Evolutionary conservation across 306 rosid genomes (phyloP).

Genomic region (Pueraria montana): DNA sequence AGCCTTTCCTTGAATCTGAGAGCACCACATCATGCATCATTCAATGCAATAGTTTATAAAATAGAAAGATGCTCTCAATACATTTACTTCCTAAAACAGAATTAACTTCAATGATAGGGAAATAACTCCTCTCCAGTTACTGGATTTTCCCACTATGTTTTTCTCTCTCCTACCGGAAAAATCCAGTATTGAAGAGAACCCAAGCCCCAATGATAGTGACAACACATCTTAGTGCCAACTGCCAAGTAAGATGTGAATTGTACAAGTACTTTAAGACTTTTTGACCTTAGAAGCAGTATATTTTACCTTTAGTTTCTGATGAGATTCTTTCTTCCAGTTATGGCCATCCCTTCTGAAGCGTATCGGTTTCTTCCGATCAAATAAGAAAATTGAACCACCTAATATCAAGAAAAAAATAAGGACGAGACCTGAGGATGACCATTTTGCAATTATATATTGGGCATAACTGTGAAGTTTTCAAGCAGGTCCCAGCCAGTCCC

Average conservation of each 20-base stretch:
- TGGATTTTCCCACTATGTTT: no score
- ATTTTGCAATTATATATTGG: slow-evolving; percentile 16
- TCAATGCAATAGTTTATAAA: slow-evolving; percentile 23
- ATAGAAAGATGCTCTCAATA: slow-evolving; percentile 15
- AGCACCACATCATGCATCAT: slow-evolving; percentile 30
- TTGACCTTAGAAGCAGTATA: slow-evolving; percentile 4
- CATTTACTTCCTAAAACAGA: slow-evolving; percentile 31
- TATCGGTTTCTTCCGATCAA: slow-evolving; percentile 86
- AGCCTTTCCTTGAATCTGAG: slow-evolving; percentile 80
- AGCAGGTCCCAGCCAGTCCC: slow-evolving; percentile 20
- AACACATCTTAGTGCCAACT: slow-evolving; percentile 14
- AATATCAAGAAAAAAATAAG: slow-evolving; percentile 49
- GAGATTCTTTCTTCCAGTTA: slow-evolving; percentile 97
- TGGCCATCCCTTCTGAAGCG: slow-evolving; percentile 93
- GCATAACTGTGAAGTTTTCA: no score
- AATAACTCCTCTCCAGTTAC: no score
- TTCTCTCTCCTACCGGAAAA: no score
- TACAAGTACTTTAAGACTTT: no score
- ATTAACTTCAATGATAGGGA: no score
- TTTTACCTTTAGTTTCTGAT: slow-evolving; percentile 89
- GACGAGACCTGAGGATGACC: not conserved
- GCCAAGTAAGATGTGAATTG: slow-evolving; percentile 17
- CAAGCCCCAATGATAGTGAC: slow-evolving; percentile 13
- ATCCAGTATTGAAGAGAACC: no score
- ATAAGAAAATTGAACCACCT: no score